phyloP scores from a whole-genome alignment of 2,329 filamentous ascomycete species.

The Colletotrichum euphorbiae region DNA sequence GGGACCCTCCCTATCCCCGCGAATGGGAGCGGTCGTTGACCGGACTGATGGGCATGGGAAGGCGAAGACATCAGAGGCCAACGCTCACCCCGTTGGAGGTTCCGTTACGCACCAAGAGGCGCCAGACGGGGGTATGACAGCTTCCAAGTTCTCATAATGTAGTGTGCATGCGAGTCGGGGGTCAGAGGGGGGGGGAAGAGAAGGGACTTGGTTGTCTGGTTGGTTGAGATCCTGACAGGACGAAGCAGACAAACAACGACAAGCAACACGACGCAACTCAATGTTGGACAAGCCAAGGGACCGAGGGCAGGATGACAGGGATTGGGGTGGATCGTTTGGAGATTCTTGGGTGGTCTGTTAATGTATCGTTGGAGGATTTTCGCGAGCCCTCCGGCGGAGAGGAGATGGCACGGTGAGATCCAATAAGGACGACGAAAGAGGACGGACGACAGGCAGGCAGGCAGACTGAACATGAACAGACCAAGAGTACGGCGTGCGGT shows the following conservation, averaged over 20 bases:
- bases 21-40: not conserved
- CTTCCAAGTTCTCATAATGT: not conserved
- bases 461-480: conserved; percentile 7
- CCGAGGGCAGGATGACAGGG: not conserved
- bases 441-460: conserved; percentile 20
- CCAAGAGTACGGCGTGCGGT: conserved; percentile 6
- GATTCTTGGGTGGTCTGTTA: conserved; percentile 12
- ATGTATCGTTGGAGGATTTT: conserved; percentile 27
- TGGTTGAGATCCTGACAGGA: conserved; percentile 15
- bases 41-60: not conserved
- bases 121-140: conserved; percentile 6
- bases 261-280: conserved; percentile 12
- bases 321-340: not conserved
- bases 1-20: not conserved
- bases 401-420: conserved; percentile 9
- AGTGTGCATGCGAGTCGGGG: conserved; percentile 16
- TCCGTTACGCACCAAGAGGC: conserved; percentile 19
- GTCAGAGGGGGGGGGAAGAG: conserved; percentile 4
- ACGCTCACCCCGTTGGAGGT: conserved; percentile 11
- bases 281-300: not conserved
- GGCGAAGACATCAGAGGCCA: conserved; percentile 33
- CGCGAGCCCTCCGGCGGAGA: conserved; percentile 7
- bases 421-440: conserved; percentile 11
- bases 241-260: conserved; percentile 17
- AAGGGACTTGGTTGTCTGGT: not conserved